Conservation (phyloP, 2,329 filamentous ascomycete species). For the Fusarium duplospermum region DNA sequence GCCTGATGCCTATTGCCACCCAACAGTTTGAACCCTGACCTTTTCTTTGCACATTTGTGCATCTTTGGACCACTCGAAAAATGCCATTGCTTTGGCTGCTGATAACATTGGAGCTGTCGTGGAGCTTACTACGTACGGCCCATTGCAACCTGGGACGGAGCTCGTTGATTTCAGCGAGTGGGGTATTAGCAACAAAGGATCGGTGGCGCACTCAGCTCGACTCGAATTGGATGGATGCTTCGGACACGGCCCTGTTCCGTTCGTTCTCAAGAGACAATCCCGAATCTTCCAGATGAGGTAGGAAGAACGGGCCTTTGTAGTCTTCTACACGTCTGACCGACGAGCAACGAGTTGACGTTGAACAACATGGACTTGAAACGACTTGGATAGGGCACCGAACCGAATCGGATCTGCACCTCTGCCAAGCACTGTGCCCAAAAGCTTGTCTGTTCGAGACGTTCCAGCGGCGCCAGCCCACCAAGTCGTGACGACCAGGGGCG, state of each 20-base stretch:
- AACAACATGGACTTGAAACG: not conserved
- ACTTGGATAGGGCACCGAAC: not conserved
- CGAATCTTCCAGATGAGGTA: not conserved
- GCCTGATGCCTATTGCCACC: not conserved
- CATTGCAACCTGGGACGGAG: not conserved
- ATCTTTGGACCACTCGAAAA: not conserved
- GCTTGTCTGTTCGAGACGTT: constrained; percentile 30
- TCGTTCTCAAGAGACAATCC: not conserved
- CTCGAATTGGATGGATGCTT: not conserved
- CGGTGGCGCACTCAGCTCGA: not conserved
- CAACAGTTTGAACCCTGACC: not conserved
- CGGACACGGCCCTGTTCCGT: not conserved
- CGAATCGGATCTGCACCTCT: constrained; percentile 36
- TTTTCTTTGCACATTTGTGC: not conserved
- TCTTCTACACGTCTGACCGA: not conserved
- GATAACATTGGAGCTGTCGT: not conserved
- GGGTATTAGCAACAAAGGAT: not conserved
- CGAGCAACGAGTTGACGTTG: not conserved
- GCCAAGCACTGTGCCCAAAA: constrained; percentile 37
- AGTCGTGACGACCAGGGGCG: not conserved
- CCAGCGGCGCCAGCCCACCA: constrained; percentile 1
- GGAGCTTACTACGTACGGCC: not conserved
- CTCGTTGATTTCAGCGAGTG: not conserved
- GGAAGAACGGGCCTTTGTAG: not conserved
- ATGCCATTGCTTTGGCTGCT: not conserved